Evolutionary conservation across 176 grass and related monocot species (phyloP), one percentile per base, ranked within the genome.

Genomic region (Calamus simplicifolius): DNA sequence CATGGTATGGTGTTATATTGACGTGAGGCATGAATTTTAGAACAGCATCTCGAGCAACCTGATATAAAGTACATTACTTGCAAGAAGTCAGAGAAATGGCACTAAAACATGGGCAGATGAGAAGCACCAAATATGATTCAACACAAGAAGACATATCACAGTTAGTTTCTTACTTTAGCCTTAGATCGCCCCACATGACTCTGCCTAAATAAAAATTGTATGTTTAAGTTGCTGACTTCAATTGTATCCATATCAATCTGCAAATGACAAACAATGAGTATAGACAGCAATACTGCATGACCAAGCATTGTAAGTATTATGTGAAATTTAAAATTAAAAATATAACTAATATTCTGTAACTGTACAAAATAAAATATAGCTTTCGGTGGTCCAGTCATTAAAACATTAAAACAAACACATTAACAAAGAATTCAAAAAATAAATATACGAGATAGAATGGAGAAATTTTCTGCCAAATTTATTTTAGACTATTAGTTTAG

Each of bases 161-260:
- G 43, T 18, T 51, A n/a, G 5, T 64, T 19, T 71, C 77, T 68
- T 84, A 95, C 93, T 75, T 86, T 88, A 63, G 94, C 88, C 73
- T 98, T 98, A 48, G 94, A 92, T 49, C 81, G 94, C n/a, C 94
- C 94, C 28, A 98, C 94, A 35, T 98, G 94, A 69, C 79, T 73
- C 75, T 93, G 89, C 29, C 94, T 88, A 76, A 99, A 99, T 59
- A 99, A 80, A 77, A 99, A 99, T 69, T 99, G 94, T 29, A 88
- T 76, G 56, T 99, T 99, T 60, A 99, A 67, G 79, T 99, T 99
- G 70, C 94, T 99, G 51, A 99, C 88, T 77, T 99, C 94, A 51
- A 99, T 99, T 19, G 94, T 99, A 59, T 99, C 94, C 88, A 99
- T 71, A 63, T 99, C 94, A 82, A 99, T 99, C 94, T 99, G 81